These are phyloP conservation scores for Claviceps capensis DNA, from an alignment of 2,329 filamentous ascomycete species.

Conservation along the genomic window DNA sequence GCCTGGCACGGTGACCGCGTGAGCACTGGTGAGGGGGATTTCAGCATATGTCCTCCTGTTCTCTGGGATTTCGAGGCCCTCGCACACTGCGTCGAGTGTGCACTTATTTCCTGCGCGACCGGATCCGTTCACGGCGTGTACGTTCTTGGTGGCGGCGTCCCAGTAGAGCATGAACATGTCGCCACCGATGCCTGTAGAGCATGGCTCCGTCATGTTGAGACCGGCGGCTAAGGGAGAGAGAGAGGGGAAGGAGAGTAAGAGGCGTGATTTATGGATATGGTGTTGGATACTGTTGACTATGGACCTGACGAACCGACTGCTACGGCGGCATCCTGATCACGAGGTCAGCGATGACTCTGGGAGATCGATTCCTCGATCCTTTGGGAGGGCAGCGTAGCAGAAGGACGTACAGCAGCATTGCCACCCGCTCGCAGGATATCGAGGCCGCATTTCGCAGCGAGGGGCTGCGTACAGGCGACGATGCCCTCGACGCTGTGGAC, in stretches of 20 bases:
- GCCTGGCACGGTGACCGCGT: conserved; percentile 77
- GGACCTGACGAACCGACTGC: conserved; percentile 52
- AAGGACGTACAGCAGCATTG: conserved; percentile 68
- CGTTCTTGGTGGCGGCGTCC: conserved; percentile 65
- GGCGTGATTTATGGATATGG: not conserved
- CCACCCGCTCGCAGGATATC: conserved; percentile 75
- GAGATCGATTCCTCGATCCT: not conserved
- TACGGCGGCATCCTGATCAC: conserved; percentile 76
- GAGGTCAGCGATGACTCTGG: conserved; percentile 2
- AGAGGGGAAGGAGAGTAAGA: not conserved
- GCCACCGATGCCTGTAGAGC: conserved; percentile 86
- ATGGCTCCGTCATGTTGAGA: conserved; percentile 86
- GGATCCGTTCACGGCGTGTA: conserved; percentile 82
- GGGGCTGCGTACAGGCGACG: conserved; percentile 75
- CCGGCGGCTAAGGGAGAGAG: conserved; percentile 50
- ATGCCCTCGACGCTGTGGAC: conserved; percentile 91
- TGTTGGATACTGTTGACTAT: not conserved
- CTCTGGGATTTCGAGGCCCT: conserved; percentile 51
- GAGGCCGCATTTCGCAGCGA: conserved; percentile 79
- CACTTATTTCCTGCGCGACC: conserved; percentile 63
- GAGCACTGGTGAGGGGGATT: conserved; percentile 65
- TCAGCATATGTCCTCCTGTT: conserved; percentile 28
- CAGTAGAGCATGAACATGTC: conserved; percentile 97
- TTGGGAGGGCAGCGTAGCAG: no score
- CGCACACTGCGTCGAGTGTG: conserved; percentile 56